These are phyloP conservation scores for Artemisia annua DNA, from an alignment of 129 eudicot species.

Conservation along the genomic window DNA sequence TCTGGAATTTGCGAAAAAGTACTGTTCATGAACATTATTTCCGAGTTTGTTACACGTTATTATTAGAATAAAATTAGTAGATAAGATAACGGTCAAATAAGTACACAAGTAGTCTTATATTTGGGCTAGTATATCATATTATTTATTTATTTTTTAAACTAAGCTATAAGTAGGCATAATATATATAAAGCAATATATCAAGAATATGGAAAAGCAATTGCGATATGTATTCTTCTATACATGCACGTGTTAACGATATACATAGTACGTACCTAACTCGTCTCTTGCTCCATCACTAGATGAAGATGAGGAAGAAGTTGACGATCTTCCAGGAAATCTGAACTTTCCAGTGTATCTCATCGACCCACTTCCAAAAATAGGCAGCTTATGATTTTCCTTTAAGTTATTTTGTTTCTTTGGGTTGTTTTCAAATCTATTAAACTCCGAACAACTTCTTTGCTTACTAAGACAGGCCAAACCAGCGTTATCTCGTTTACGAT, in stretches of 20 bases:
- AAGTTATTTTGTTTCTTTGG: slow-evolving; percentile 13
- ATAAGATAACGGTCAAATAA: too few relatives aligned
- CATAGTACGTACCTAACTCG: slow-evolving; percentile 5
- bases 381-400: slow-evolving; percentile 66
- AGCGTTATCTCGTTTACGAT: slow-evolving; percentile 24
- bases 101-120: too few relatives aligned
- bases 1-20: too few relatives aligned
- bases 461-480: slow-evolving; percentile 31
- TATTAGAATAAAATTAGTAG: too few relatives aligned
- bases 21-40: too few relatives aligned
- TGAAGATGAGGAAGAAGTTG: slow-evolving; percentile 33
- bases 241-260: not conserved
- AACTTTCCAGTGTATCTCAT: slow-evolving; percentile 65
- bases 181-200: too few relatives aligned
- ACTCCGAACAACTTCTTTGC: slow-evolving; percentile 59
- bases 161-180: too few relatives aligned
- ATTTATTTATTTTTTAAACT: too few relatives aligned
- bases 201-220: too few relatives aligned
- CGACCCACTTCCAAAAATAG: slow-evolving; percentile 61
- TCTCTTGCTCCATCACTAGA: slow-evolving; percentile 1
- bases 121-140: too few relatives aligned
- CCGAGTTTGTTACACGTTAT: too few relatives aligned
- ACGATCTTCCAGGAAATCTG: slow-evolving; percentile 39
- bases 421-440: slow-evolving; percentile 42
- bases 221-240: too few relatives aligned